phyloP scores from a whole-genome alignment of 2,329 filamentous ascomycete species.

The Zarea fungicola region DNA sequence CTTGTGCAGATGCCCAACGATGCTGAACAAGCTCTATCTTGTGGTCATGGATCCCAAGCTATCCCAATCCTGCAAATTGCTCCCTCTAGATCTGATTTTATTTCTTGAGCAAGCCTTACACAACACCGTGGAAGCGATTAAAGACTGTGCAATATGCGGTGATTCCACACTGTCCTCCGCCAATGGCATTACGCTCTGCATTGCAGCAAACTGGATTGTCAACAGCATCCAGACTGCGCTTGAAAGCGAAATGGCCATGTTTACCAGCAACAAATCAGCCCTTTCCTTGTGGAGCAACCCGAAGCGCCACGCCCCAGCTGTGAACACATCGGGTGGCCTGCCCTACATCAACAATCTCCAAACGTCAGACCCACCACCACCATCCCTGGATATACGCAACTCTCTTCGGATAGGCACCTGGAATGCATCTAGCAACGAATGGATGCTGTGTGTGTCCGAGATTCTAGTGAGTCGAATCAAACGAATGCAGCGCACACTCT shows the following conservation, averaged over 20 bases:
- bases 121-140: neutral
- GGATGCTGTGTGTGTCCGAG: neutral
- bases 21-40: neutral
- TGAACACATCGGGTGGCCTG: neutral
- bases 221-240: neutral
- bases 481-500: neutral
- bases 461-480: neutral
- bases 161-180: neutral
- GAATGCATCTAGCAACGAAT: neutral
- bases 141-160: neutral
- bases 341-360: too few species aligned
- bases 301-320: neutral
- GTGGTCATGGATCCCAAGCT: neutral
- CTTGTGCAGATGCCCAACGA: neutral
- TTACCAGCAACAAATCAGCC: neutral
- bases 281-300: neutral
- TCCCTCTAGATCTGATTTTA: neutral
- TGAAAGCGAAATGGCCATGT: neutral
- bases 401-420: neutral
- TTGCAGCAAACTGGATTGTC: neutral
- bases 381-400: neutral
- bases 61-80: neutral
- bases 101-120: neutral
- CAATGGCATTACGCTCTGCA: neutral
- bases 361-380: too few species aligned